Evolutionary conservation across 2,329 filamentous ascomycete genomes (phyloP).

Genomic region (Graphiopsis chlorocephala): DNA sequence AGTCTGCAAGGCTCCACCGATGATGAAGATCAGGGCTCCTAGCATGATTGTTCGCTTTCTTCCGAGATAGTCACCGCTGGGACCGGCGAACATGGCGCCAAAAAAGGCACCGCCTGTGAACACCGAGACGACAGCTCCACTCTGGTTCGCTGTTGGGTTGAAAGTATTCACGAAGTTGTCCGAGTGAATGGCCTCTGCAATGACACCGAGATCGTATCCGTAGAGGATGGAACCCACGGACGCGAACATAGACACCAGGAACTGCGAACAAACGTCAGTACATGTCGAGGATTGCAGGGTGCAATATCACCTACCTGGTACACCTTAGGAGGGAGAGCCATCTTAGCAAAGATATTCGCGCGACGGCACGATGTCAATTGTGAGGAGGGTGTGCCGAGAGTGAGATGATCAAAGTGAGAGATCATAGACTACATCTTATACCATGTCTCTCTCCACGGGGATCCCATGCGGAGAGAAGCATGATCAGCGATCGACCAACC

Average conservation of each 20-base stretch:
- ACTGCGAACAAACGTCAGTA: slow-evolving; percentile 37
- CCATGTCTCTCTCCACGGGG: background rate
- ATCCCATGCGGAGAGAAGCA: background rate
- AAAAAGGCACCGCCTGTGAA: slow-evolving; percentile 76
- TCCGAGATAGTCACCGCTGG: slow-evolving; percentile 62
- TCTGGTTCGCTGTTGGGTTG: slow-evolving; percentile 39
- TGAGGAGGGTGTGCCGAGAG: background rate
- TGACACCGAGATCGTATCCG: slow-evolving; percentile 60
- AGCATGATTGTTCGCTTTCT: slow-evolving; percentile 69
- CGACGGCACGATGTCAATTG: background rate
- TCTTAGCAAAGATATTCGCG: slow-evolving; percentile 30
- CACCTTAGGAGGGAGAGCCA: slow-evolving; percentile 57
- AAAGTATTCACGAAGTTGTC: slow-evolving; percentile 43
- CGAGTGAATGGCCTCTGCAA: slow-evolving; percentile 54
- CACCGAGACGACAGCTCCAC: slow-evolving; percentile 69
- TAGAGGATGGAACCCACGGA: slow-evolving; percentile 58
- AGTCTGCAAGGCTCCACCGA: slow-evolving; percentile 72
- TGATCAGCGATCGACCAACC: background rate
- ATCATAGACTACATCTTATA: slow-evolving; percentile 4
- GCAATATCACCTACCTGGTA: slow-evolving; percentile 43
- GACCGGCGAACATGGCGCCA: slow-evolving; percentile 64
- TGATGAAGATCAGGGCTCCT: slow-evolving; percentile 67
- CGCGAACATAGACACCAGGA: slow-evolving; percentile 58
- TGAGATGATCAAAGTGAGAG: background rate
- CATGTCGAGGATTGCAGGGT: background rate